Conservation (phyloP, 768 basidiomycete genomes). For the Xerocomellus amylosporus region DNA sequence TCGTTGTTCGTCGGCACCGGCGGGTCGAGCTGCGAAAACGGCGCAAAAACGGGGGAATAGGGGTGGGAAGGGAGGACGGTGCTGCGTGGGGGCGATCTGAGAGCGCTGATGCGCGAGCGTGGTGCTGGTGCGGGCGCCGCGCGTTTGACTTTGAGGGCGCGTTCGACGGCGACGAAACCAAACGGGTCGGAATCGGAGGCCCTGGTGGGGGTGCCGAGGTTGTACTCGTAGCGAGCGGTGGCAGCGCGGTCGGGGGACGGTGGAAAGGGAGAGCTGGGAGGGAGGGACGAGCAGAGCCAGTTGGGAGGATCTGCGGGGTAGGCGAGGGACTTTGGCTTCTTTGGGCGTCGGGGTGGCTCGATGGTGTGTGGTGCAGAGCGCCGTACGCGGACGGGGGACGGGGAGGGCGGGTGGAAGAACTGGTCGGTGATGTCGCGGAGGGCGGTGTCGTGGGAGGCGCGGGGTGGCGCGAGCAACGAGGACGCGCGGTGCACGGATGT, state of each 20-base stretch:
- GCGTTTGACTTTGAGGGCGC: slow-evolving; percentile 46
- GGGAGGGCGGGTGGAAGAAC: slow-evolving; percentile 34
- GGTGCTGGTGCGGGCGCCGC: slow-evolving; percentile 11
- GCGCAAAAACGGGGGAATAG: slow-evolving; percentile 17
- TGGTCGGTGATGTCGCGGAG: slow-evolving; percentile 36
- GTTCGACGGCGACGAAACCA: slow-evolving; percentile 55
- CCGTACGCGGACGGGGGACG: slow-evolving; percentile 25
- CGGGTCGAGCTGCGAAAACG: slow-evolving; percentile 37
- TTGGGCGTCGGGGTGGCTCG: slow-evolving; percentile 32
- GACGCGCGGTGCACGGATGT: slow-evolving; percentile 1
- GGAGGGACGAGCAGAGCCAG: slow-evolving; percentile 33
- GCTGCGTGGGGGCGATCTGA: slow-evolving; percentile 23
- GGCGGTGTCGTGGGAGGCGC: slow-evolving; percentile 16
- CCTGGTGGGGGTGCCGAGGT: slow-evolving; percentile 21
- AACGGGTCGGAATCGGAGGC: slow-evolving; percentile 49
- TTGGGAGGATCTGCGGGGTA: slow-evolving; percentile 33
- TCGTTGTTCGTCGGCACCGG: slow-evolving; percentile 32
- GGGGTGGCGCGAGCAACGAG: slow-evolving; percentile 22
- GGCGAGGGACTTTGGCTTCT: slow-evolving; percentile 31
- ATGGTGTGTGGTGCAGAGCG: slow-evolving; percentile 5
- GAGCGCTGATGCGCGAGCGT: slow-evolving; percentile 5
- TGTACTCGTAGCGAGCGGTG: slow-evolving; percentile 18
- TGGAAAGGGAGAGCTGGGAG: slow-evolving; percentile 34
- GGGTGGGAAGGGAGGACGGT: slow-evolving; percentile 11
- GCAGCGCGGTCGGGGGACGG: not conserved